Conservation (phyloP, 2,329 filamentous ascomycete genomes). For the Setomelanomma holmii region DNA sequence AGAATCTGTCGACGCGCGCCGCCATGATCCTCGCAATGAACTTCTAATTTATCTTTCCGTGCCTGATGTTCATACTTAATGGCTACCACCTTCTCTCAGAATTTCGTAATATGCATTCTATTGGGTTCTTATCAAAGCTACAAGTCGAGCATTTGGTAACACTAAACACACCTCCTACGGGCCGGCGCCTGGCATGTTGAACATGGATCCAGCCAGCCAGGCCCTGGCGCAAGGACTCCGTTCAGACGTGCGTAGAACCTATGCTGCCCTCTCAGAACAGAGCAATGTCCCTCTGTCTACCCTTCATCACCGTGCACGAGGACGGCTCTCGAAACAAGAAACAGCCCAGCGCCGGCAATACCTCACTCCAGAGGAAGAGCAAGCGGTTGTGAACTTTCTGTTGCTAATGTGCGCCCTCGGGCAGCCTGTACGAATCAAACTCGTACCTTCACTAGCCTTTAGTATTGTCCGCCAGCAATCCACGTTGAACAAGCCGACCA, state of each 20-base stretch:
- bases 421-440: slow-evolving; percentile 23
- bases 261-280: slow-evolving; percentile 5
- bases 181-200: too few relatives aligned
- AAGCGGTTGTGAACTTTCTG: slow-evolving; percentile 25
- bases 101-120: too few relatives aligned
- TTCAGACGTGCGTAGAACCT: slow-evolving; percentile 4
- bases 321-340: slow-evolving; percentile 33
- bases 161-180: too few relatives aligned
- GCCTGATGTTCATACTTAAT: too few relatives aligned
- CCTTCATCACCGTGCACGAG: slow-evolving; percentile 27
- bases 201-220: slow-evolving; percentile 7
- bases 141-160: too few relatives aligned
- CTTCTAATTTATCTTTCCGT: too few relatives aligned
- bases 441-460: slow-evolving; percentile 22
- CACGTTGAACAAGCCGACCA: slow-evolving; percentile 13
- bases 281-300: slow-evolving; percentile 15
- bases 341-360: slow-evolving; percentile 39
- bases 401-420: slow-evolving; percentile 24
- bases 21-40: too few relatives aligned
- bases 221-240: slow-evolving; percentile 16
- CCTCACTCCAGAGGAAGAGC: slow-evolving; percentile 34
- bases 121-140: too few relatives aligned
- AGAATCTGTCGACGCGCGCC: too few relatives aligned
- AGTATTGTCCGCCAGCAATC: slow-evolving; percentile 15
- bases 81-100: too few relatives aligned